Evolutionary conservation across 2,329 filamentous ascomycete species (phyloP), one percentile per base, ranked within the genome.

Genomic region (Alternaria sp.): DNA sequence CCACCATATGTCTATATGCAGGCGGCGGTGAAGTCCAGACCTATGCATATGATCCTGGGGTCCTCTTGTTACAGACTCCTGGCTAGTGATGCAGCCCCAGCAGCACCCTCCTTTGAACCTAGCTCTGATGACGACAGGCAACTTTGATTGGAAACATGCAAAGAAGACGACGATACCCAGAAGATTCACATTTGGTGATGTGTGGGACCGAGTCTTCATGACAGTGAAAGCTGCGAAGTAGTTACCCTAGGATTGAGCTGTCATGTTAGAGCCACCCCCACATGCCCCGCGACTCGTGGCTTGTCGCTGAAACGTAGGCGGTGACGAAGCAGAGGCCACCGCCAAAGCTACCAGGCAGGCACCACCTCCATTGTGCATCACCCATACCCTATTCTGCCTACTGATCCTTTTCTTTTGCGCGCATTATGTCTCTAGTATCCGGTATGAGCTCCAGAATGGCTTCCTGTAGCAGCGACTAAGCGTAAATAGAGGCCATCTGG

Each of bases 401-500:
- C 20, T 22, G 28, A 5, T 27, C 38, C 51, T 40, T 30, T 14
- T 12, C 0, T 25, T n/a, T 22, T 27, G 16, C 34, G 41, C 48
- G 25, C 28, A 41, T 22, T 18, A 69, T 69, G 67, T 68, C 67
- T 43, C 64, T 69, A 14, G 59, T 67, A 12, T 64, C 67, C 52
- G 67, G 67, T 69, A 65, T 34, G 58, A 53, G 27, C 18, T 46
- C 18, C 41, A n/a, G n/a, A 8, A 20, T 12, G 52, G 40, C n/a
- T 45, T 30, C n/a, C 18, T 36, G 3, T 4, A 46, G 11, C 48
- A 38, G 14, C 30, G 20, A 40, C 63, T 67, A 8, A 68, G 52
- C 36, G 28, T 28, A 12, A 36, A 49, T 71, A 90, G 88, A 88
- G 66, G 84, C 85, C 78, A 94, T 97, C 73, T 90, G 96, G 80